Evolutionary conservation across 1,284 basidiomycete genomes (phyloP).

Genomic region (Sporisorium iseilematis-ciliati): DNA sequence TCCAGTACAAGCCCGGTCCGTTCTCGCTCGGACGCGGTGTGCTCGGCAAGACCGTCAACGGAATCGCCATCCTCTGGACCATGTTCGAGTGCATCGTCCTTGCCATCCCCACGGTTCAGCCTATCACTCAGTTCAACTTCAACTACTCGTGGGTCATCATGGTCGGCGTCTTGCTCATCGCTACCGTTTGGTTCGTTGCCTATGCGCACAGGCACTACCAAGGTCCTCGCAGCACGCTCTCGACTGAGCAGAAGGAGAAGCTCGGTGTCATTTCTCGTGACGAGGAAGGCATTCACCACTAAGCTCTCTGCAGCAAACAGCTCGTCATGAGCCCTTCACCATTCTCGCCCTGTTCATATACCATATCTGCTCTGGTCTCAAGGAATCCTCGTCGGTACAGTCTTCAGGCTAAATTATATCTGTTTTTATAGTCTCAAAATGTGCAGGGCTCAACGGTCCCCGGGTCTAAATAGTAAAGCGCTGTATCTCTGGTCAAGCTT

Average conservation of each 20-base stretch:
- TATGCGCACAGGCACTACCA: constrained; percentile 72
- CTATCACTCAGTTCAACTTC: constrained; percentile 51
- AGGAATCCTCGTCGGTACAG: constrained; percentile 13
- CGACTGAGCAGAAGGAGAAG: constrained; percentile 55
- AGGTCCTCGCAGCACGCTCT: constrained; percentile 69
- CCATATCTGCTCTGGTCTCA: neutral
- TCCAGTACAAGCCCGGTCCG: constrained; percentile 85
- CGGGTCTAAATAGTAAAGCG: neutral
- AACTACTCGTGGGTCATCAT: constrained; percentile 70
- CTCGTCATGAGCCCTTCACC: neutral
- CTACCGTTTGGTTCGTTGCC: constrained; percentile 71
- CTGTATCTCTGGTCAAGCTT: constrained; percentile 1
- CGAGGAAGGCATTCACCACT: constrained; percentile 45
- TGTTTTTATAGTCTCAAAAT: constrained; percentile 15
- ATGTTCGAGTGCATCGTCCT: constrained; percentile 68
- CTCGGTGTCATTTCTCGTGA: constrained; percentile 58
- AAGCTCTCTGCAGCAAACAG: constrained; percentile 1
- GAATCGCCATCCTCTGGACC: constrained; percentile 75
- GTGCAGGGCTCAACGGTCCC: neutral
- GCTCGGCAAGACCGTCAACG: constrained; percentile 77
- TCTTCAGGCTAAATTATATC: constrained; percentile 7
- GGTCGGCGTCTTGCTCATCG: constrained; percentile 70
- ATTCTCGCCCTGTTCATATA: constrained; percentile 31
- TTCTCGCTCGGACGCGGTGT: constrained; percentile 84
- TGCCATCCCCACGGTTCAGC: constrained; percentile 54